Base-by-base conservation (phyloP, 139 green algal species). In the Closterium sp. region DNA sequence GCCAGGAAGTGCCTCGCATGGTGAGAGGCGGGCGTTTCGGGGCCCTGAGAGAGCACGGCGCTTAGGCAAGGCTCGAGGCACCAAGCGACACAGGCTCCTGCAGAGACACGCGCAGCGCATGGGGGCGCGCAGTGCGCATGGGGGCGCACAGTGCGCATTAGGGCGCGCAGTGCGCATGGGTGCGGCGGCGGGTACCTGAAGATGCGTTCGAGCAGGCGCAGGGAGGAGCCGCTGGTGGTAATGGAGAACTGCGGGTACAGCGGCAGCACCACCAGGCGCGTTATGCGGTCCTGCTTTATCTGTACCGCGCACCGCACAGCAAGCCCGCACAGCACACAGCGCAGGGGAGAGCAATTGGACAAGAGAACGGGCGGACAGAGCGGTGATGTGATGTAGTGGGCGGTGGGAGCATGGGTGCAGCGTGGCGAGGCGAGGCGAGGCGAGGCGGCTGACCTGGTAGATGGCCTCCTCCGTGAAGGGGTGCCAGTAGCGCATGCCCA, bases 401-500 rank as follows among this genome's bases (percentile, higher is more conserved):
- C 12, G 43, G 3, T 69, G 3, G 3, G 43, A 69, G 43, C 43
- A 25, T 12, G 43, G 43, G 10, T 1, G 38, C 38, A 16, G 43
- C 12, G 10, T 12, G 1, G 43, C 21, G 5, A 16, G 43, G 7
- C 12, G 2, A 28, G n/a, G n/a, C n/a, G 5, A 69, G 43, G 21
- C 12, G 43, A 0, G 35, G 28, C 69, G 55, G 34, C n/a, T n/a
- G 87, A 91, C 90, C 84, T 93, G 55, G 21, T 32, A 33, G 35
- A 99, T 94, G 3, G 97, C 97, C 90, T 99, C 97, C 94, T 99
- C 97, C 8, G 98, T 99, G 96, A 98, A 99, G 3, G 98, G 98
- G 76, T 98, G 96, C 98, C 98, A 99, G 94, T 99, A 99, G 35
- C 98, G 96, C 98, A 99, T 99, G 86, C 96, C 98, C 21, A 99